Base-by-base conservation (phyloP, 768 basidiomycete genomes). In the Saitozyma sp. region DNA sequence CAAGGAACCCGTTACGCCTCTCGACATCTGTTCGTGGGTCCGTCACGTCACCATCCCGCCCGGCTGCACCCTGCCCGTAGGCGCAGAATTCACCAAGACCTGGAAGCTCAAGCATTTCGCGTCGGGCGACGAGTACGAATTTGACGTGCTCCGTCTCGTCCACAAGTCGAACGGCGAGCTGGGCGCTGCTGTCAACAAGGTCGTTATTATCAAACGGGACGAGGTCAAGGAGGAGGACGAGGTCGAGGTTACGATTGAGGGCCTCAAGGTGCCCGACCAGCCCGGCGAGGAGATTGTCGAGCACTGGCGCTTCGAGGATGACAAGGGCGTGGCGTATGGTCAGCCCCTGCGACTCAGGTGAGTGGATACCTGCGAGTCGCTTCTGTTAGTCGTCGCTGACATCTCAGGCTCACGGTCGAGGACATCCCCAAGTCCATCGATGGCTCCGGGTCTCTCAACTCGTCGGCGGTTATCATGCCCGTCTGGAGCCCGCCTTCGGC, bases 81-180 rank as follows among this genome's bases (percentile, higher is more conserved):
- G 76, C 11, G 69, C 75, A 37, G 70, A 69, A 50, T 79, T 81
- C 68, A 67, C 67, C 69, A 81, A 81, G 63, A 70, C 77, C 16
- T 81, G 80, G 80, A 65, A 64, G 39, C 51, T 80, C 14, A 68
- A 66, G 62, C 76, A 79, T 64, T 67, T 66, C 39, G 78, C 78
- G 8, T 67, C 71, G 50, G 76, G 77, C 8, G 65, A 73, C 41
- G 70, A 76, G 50, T 71, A 59, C 54, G 52, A 61, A 20, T 76
- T 75, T 51, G 69, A 67, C 2, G 48, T 43, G 10, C 56, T 71
- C 38, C 48, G 39, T 10, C 63, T 69, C 29, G 67, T 65, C 8
- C 61, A 60, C 39, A 62, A 67, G 63, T 61, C 63, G 14, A 57
- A 53, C 14, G 62, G 61, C 3, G 39, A 54, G 2, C 50, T 65